These are phyloP conservation scores for Centaurea solstitialis DNA, from an alignment of 129 eudicot species.

Conservation along the genomic window DNA sequence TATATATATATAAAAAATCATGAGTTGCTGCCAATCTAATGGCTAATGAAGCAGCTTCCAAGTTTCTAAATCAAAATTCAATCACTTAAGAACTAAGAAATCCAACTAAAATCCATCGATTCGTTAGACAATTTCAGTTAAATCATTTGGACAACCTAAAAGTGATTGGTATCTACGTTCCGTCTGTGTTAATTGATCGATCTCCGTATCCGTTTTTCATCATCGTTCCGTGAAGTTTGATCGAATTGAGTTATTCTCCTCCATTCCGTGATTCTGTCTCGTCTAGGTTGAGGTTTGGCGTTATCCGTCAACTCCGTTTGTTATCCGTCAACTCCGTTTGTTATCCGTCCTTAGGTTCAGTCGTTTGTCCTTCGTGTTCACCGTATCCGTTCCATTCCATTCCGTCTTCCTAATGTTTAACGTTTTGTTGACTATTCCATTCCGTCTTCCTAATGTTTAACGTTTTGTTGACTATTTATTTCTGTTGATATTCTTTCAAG, in stretches of 20 bases:
- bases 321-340: slow-evolving; percentile 1
- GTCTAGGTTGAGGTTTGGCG: neutral
- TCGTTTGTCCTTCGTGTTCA: neutral
- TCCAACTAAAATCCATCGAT: neutral
- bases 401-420: neutral
- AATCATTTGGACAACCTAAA: neutral
- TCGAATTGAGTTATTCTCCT: neutral
- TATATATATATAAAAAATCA: slow-evolving; percentile 1
- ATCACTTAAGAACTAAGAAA: neutral
- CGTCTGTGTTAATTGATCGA: neutral
- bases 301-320: slow-evolving; percentile 3
- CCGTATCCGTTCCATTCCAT: neutral
- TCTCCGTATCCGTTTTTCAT: neutral
- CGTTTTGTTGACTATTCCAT: neutral
- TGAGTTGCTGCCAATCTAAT: slow-evolving; percentile 18
- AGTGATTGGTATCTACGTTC: neutral
- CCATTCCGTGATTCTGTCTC: slow-evolving; percentile 1
- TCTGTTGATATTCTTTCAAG: neutral
- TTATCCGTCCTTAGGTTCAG: neutral
- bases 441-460: neutral
- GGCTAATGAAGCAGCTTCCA: slow-evolving; percentile 18
- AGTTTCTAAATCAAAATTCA: slow-evolving; percentile 5
- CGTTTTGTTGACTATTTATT: neutral
- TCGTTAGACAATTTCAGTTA: neutral
- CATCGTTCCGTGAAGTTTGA: neutral